phyloP scores from a whole-genome alignment of 2,329 filamentous ascomycete genomes.

The Ceratocystis eucalypticola region DNA sequence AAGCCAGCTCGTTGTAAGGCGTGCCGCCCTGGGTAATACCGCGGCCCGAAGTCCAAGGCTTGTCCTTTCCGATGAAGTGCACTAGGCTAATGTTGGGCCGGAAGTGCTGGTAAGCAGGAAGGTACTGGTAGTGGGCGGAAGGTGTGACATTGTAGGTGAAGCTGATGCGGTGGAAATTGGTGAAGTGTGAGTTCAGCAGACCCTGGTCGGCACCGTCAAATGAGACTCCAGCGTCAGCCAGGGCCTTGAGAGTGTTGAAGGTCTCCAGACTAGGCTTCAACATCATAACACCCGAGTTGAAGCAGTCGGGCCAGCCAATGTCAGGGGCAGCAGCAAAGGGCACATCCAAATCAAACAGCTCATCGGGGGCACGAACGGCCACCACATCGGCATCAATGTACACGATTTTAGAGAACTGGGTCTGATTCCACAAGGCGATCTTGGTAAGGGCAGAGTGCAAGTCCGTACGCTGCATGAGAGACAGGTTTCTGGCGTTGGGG shows the following conservation, averaged over 20 bases:
- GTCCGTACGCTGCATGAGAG: constrained; percentile 83
- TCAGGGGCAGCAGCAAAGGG: constrained; percentile 67
- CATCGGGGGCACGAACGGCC: constrained; percentile 79
- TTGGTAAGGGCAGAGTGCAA: constrained; percentile 92
- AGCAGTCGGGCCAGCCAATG: constrained; percentile 94
- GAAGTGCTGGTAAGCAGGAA: constrained; percentile 88
- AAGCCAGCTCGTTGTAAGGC: constrained; percentile 57
- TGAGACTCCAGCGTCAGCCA: constrained; percentile 76
- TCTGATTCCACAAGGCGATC: constrained; percentile 84
- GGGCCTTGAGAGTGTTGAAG: constrained; percentile 69
- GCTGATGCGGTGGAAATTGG: constrained; percentile 73
- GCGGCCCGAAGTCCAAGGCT: constrained; percentile 69
- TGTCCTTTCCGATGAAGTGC: constrained; percentile 85
- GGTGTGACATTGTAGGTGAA: constrained; percentile 97
- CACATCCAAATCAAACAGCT: constrained; percentile 60
- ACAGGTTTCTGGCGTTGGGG: constrained; percentile 63
- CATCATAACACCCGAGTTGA: constrained; percentile 97
- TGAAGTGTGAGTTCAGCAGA: constrained; percentile 86
- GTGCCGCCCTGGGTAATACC: constrained; percentile 28
- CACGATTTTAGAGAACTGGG: constrained; percentile 80
- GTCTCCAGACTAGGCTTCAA: constrained; percentile 74
- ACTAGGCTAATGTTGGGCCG: constrained; percentile 79
- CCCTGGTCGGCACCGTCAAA: constrained; percentile 97
- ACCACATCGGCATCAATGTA: constrained; percentile 92
- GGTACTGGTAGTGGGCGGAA: constrained; percentile 91